Conservation (phyloP, 768 basidiomycete species). For the Rubroboletus satanas region DNA sequence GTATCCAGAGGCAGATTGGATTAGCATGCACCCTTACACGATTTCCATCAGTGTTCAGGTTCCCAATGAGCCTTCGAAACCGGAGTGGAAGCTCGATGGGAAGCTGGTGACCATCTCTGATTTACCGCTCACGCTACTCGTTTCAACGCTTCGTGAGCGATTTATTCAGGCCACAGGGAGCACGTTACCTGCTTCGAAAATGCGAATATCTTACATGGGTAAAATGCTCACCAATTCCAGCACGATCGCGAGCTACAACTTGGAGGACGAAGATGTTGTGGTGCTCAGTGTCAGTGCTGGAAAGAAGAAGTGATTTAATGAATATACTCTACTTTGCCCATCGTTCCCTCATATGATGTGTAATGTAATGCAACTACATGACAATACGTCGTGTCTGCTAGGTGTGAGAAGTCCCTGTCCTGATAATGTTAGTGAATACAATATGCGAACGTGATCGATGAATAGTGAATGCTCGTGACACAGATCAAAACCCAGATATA, state of each 20-base stretch:
- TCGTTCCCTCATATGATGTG: conserved; percentile 7
- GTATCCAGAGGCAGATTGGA: conserved; percentile 89
- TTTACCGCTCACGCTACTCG: conserved; percentile 76
- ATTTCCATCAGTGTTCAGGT: conserved; percentile 84
- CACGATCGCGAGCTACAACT: conserved; percentile 81
- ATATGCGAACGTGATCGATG: conserved; percentile 17
- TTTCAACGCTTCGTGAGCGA: conserved; percentile 87
- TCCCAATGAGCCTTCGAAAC: conserved; percentile 75
- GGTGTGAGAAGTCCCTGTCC: background rate
- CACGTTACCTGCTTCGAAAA: conserved; percentile 72
- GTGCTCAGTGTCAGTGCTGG: conserved; percentile 71
- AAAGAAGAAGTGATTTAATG: conserved; percentile 58
- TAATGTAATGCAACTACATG: conserved; percentile 11
- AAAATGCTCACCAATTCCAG: conserved; percentile 87
- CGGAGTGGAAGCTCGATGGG: conserved; percentile 93
- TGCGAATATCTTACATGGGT: conserved; percentile 72
- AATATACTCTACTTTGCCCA: background rate
- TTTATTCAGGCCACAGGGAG: conserved; percentile 77
- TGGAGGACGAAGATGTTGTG: conserved; percentile 87
- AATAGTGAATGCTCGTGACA: background rate
- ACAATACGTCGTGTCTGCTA: conserved; percentile 10
- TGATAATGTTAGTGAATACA: conserved; percentile 21
- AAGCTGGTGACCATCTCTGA: conserved; percentile 73
- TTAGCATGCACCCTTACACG: conserved; percentile 86
- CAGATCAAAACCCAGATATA: conserved; percentile 2